Evolutionary conservation across 805 yeast species (phyloP), one percentile per base, ranked within the genome.

Genomic region (Wickerhamiella slavikovae): DNA sequence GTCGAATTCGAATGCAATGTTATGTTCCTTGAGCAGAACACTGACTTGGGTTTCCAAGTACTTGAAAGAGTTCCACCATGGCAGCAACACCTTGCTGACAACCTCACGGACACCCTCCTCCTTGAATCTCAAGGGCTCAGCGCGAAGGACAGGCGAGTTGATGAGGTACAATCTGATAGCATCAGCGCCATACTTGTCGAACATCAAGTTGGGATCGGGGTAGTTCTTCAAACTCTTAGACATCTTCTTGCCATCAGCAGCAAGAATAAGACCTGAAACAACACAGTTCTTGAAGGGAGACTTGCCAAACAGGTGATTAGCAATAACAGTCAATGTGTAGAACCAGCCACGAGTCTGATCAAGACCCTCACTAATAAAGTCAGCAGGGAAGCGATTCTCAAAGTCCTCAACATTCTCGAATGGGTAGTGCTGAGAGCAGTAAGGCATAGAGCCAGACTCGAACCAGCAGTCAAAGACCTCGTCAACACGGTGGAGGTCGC

Each of bases 261-360:
- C 99, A 42, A 89, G 66, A 26, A 89, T 93, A 49, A 89, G 78
- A 64, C 99, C 99, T 25, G 82, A 64, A 30, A 89, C 98, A 52
- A 89, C 79, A 39, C 83, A 93, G 54, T 89, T 89, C 56, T 85
- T 62, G 64, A 76, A 89, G 29, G 99, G 96, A 38, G 92, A 91
- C 35, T 72, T 67, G 47, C 76, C 73, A 60, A 89, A 89, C 45
- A 89, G 60, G 45, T 85, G 95, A 34, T 93, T 79, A 54, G 96
- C 98, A 47, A 89, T 65, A 15, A 89, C 94, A 27, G 92, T 74
- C 53, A 89, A 65, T 30, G 98, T 89, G 57, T 89, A 89, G 60
- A 89, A 89, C 99, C 99, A 89, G 52, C 99, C 99, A 69, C 99
- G 79, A 35, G 99, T 89, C 63, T 89, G 99, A 59, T 89, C 99